Evolutionary conservation across 371 early-diverging fungal genomes (phyloP).

Genomic region (Mortierella sp.): DNA sequence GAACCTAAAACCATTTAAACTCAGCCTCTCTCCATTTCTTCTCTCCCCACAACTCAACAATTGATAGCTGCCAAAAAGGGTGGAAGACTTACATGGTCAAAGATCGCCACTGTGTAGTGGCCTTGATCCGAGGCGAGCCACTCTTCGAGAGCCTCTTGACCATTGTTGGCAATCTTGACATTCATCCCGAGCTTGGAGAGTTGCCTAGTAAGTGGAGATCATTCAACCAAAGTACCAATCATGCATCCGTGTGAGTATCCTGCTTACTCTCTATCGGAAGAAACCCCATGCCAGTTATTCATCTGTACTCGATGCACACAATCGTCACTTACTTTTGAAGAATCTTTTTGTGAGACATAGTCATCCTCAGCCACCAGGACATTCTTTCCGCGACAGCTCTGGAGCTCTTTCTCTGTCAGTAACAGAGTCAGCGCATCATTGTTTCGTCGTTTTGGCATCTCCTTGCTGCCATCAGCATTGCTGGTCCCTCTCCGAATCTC

Average conservation of each 20-base stretch:
- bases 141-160: conserved; percentile 41
- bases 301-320: too few species aligned
- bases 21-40: too few species aligned
- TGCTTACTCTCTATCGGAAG: too few species aligned
- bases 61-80: conserved; percentile 56
- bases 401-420: conserved; percentile 25
- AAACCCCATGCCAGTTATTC: too few species aligned
- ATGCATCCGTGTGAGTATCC: too few species aligned
- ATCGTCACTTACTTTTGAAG: conserved; percentile 50
- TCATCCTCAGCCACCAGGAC: conserved; percentile 51
- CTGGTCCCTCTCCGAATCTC: not conserved
- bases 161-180: conserved; percentile 46
- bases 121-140: conserved; percentile 40
- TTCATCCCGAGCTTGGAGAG: conserved; percentile 49
- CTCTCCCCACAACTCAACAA: conserved; percentile 48
- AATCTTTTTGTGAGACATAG: conserved; percentile 52
- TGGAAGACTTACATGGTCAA: conserved; percentile 39
- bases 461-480: not conserved
- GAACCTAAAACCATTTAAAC: too few species aligned
- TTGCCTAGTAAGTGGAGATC: too few species aligned
- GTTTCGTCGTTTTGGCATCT: conserved; percentile 33
- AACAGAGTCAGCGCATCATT: conserved; percentile 38
- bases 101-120: conserved; percentile 47
- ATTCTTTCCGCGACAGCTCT: conserved; percentile 29
- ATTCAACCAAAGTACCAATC: not conserved